Percentiles rank a stretch among this genome's conserved stretches.
These are phyloP conservation scores for Trypanosoma congolense DNA, from an alignment of 208 protist genomes.

Conservation along the genomic window DNA sequence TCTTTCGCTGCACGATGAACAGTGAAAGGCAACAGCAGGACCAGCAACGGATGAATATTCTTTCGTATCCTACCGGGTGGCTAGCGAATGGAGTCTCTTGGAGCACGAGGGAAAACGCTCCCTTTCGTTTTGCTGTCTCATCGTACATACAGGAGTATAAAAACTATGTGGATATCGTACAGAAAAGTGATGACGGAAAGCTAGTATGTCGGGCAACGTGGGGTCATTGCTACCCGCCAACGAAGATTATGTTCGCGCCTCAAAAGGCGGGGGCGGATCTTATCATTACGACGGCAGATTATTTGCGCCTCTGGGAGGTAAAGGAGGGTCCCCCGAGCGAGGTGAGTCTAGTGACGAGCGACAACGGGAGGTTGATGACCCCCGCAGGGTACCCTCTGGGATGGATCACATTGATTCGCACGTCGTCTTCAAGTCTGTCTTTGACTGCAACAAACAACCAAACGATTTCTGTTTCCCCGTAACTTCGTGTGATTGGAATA, in stretches of 20 bases:
- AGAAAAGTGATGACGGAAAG: constrained; percentile 62
- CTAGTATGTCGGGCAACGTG: constrained; percentile 78
- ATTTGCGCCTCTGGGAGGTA: constrained; percentile 97
- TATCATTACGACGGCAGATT: constrained; percentile 97
- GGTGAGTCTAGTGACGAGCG: constrained; percentile 9
- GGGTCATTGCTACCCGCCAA: constrained; percentile 96
- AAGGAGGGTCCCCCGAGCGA: constrained; percentile 25
- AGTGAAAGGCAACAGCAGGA: constrained; percentile 18
- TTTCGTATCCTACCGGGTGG: constrained; percentile 93
- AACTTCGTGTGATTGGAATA: constrained; percentile 99
- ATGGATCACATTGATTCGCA: constrained; percentile 52
- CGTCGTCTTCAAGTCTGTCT: constrained; percentile 88
- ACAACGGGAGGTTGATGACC: constrained; percentile 12
- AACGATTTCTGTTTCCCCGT: constrained; percentile 98
- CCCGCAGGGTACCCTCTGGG: constrained; percentile 9
- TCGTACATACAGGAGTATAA: constrained; percentile 95
- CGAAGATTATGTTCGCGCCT: constrained; percentile 96
- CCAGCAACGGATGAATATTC: constrained; percentile 39
- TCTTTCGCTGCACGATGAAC: no score
- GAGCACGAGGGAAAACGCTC: constrained; percentile 41
- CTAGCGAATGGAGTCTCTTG: constrained; percentile 94
- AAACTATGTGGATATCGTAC: constrained; percentile 92
- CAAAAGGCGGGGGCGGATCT: constrained; percentile 73
- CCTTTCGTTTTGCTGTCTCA: constrained; percentile 93
- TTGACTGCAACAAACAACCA: constrained; percentile 72